Conservation (phyloP, 331 rosid species). For the Erythrophleum ivorense region DNA sequence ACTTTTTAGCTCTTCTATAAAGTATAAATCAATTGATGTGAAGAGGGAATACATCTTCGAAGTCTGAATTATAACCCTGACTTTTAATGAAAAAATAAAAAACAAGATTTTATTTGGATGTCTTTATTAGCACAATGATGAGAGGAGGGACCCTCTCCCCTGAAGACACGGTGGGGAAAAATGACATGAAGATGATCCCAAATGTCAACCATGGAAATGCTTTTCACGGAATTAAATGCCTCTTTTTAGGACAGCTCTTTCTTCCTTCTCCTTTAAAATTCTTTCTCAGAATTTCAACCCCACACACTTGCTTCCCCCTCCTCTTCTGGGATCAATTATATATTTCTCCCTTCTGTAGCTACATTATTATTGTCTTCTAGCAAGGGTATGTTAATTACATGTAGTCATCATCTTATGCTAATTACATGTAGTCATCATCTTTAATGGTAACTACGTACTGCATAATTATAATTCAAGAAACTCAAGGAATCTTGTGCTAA, state of each 20-base stretch:
- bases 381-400: too few species aligned
- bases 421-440: too few species aligned
- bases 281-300: background rate
- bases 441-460: background rate
- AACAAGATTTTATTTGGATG: background rate
- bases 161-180: background rate
- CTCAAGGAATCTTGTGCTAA: too few species aligned
- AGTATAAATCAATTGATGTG: background rate
- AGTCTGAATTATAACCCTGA: background rate
- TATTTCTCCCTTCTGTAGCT: background rate
- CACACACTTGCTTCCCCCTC: background rate
- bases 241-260: background rate
- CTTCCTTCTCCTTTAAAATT: background rate
- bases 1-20: too few species aligned
- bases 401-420: too few species aligned
- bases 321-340: background rate
- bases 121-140: conserved; percentile 38
- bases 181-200: conserved; percentile 23
- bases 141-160: conserved; percentile 16
- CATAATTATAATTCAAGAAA: too few species aligned
- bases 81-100: background rate
- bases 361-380: background rate
- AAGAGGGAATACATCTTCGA: background rate
- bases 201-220: conserved; percentile 43
- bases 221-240: conserved; percentile 23